Conservation (phyloP, 257 asterid species). For the Orobanche coerulescens region DNA sequence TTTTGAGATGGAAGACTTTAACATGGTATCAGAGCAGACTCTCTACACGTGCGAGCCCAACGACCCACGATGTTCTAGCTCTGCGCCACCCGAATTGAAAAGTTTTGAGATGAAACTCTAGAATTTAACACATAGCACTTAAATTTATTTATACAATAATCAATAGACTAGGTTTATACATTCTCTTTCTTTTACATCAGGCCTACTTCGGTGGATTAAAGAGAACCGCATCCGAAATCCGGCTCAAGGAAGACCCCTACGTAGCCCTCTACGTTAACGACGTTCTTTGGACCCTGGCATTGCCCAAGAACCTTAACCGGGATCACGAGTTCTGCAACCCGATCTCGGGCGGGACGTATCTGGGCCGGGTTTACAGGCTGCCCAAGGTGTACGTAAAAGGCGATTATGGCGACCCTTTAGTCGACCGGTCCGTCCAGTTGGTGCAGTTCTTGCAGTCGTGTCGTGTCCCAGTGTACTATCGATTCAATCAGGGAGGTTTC, state of each 20-base stretch:
- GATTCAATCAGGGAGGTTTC: constrained; percentile 22
- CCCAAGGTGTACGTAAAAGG: constrained; percentile 23
- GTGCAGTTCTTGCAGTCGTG: constrained; percentile 3
- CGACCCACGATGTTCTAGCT: too few species aligned
- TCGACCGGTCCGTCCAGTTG: constrained; percentile 19
- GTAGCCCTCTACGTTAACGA: constrained; percentile 24
- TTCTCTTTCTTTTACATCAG: background rate
- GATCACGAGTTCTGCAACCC: constrained; percentile 36
- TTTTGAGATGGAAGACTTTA: too few species aligned
- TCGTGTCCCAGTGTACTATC: constrained; percentile 14
- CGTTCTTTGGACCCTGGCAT: constrained; percentile 27
- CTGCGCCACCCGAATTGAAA: too few species aligned
- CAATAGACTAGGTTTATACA: too few species aligned
- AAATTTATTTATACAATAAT: too few species aligned
- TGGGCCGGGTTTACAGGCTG: constrained; percentile 21
- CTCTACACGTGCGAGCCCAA: too few species aligned
- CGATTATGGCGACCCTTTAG: constrained; percentile 25
- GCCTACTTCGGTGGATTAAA: constrained; percentile 31
- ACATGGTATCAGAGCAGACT: too few species aligned
- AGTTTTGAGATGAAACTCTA: too few species aligned
- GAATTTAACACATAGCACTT: too few species aligned
- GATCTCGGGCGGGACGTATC: constrained; percentile 16
- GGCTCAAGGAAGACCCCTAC: constrained; percentile 17
- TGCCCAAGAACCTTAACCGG: constrained; percentile 24
- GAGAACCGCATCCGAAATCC: constrained; percentile 23